These are phyloP conservation scores for Candida ovalis DNA, from an alignment of 805 yeast species.

Conservation along the genomic window DNA sequence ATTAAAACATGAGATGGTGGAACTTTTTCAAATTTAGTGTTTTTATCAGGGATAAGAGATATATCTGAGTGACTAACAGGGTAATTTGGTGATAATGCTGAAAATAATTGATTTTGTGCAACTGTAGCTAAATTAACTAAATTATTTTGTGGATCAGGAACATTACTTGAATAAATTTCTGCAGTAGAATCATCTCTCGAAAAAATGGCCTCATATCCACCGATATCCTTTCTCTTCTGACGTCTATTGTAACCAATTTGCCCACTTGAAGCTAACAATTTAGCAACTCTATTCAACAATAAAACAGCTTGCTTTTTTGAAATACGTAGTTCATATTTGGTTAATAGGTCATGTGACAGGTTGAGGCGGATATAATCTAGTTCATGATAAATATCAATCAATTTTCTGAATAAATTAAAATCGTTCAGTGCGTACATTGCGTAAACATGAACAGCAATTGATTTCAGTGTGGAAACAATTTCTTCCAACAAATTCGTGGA, in stretches of 20 bases:
- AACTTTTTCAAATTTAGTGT: slow-evolving; percentile 44
- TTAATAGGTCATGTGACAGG: slow-evolving; percentile 46
- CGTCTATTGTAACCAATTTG: not conserved
- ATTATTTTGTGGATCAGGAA: slow-evolving; percentile 7
- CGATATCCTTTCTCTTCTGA: slow-evolving; percentile 21
- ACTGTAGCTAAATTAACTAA: slow-evolving; percentile 49
- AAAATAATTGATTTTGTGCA: slow-evolving; percentile 63
- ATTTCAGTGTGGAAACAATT: slow-evolving; percentile 51
- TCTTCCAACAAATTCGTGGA: slow-evolving; percentile 50
- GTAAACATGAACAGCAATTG: slow-evolving; percentile 60
- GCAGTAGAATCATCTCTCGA: slow-evolving; percentile 62
- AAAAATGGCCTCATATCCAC: slow-evolving; percentile 63
- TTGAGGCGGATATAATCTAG: slow-evolving; percentile 57
- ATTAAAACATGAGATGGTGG: slow-evolving; percentile 68
- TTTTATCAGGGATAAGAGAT: slow-evolving; percentile 40
- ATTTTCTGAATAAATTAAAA: slow-evolving; percentile 55
- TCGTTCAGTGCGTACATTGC: slow-evolving; percentile 71
- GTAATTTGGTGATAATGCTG: slow-evolving; percentile 70
- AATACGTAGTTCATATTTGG: slow-evolving; percentile 45
- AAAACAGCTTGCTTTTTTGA: slow-evolving; percentile 51
- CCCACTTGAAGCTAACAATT: slow-evolving; percentile 43
- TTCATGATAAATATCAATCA: slow-evolving; percentile 49
- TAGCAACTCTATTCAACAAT: slow-evolving; percentile 55
- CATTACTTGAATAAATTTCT: slow-evolving; percentile 39
- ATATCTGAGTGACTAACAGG: slow-evolving; percentile 44